These are phyloP conservation scores for Fusarium proliferatum DNA, from an alignment of 2,329 filamentous ascomycete species.

Conservation along the genomic window DNA sequence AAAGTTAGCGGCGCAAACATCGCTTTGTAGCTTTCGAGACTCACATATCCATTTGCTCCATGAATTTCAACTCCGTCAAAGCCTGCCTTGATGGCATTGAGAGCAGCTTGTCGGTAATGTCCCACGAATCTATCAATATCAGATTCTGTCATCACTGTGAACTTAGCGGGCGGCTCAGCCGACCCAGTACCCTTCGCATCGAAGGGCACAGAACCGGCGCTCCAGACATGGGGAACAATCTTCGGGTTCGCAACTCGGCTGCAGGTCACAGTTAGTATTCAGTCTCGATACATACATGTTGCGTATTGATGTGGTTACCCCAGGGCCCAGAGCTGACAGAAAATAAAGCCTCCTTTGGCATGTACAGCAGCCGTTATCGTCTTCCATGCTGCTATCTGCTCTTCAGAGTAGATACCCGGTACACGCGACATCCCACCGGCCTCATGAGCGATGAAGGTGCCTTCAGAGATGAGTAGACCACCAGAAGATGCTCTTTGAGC, in stretches of 20 bases:
- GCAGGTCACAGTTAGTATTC: background rate
- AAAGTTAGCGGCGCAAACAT: conserved; percentile 3
- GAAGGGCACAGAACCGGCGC: conserved; percentile 32
- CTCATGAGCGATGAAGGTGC: conserved; percentile 55
- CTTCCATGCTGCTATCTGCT: conserved; percentile 70
- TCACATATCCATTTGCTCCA: conserved; percentile 69
- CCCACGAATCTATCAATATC: conserved; percentile 73
- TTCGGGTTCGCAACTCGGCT: conserved; percentile 39
- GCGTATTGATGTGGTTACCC: conserved; percentile 66
- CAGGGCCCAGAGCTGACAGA: conserved; percentile 70
- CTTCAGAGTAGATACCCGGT: conserved; percentile 64
- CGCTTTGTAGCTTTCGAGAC: background rate
- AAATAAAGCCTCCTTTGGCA: conserved; percentile 69
- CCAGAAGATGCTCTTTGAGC: conserved; percentile 58
- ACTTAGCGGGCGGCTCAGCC: conserved; percentile 21
- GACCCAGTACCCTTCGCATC: conserved; percentile 6
- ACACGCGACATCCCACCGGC: conserved; percentile 47
- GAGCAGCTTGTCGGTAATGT: conserved; percentile 65
- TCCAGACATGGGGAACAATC: conserved; percentile 31
- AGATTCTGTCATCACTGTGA: conserved; percentile 67
- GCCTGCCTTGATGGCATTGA: conserved; percentile 70
- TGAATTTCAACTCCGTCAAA: conserved; percentile 77
- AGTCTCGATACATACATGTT: conserved; percentile 24
- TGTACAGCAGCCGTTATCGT: conserved; percentile 72
- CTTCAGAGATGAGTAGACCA: conserved; percentile 57